phyloP scores from a whole-genome alignment of 345 rosid genomes.

The Camelina hispida region DNA sequence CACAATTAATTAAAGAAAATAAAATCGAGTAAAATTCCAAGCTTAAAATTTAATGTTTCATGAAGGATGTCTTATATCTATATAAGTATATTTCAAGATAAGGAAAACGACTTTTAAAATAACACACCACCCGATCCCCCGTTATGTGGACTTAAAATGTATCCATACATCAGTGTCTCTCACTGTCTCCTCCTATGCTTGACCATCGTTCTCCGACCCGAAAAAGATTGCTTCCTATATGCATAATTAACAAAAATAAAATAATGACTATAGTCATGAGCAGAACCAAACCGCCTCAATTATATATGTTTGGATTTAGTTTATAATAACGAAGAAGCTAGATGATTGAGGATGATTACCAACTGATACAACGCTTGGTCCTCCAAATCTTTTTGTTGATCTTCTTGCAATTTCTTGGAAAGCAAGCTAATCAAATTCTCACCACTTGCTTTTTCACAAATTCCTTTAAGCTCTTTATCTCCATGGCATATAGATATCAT shows the following conservation, averaged over 20 bases:
- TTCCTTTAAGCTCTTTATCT: background rate
- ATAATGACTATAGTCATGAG: no score
- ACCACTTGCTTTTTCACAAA: background rate
- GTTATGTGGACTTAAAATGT: background rate
- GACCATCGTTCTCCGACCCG: background rate
- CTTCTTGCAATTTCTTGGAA: conserved; percentile 13
- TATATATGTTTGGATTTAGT: no score
- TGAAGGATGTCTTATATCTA: no score
- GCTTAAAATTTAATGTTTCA: background rate
- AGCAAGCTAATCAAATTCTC: conserved; percentile 11
- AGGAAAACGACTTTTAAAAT: background rate
- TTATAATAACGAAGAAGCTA: background rate
- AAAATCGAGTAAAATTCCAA: background rate
- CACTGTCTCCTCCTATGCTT: background rate
- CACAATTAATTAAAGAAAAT: background rate
- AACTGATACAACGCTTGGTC: conserved; percentile 19
- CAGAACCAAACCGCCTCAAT: background rate
- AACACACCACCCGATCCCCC: background rate
- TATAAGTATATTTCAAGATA: no score
- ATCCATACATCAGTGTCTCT: background rate
- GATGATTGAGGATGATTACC: background rate
- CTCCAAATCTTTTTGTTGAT: background rate
- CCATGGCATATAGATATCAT: background rate
- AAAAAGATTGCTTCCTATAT: background rate
- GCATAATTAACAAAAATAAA: no score